A percentile compares a stretch with the other conserved stretches of the same genome.
Conservation (phyloP, 768 basidiomycete genomes). For the Strobilomyces confusus region DNA sequence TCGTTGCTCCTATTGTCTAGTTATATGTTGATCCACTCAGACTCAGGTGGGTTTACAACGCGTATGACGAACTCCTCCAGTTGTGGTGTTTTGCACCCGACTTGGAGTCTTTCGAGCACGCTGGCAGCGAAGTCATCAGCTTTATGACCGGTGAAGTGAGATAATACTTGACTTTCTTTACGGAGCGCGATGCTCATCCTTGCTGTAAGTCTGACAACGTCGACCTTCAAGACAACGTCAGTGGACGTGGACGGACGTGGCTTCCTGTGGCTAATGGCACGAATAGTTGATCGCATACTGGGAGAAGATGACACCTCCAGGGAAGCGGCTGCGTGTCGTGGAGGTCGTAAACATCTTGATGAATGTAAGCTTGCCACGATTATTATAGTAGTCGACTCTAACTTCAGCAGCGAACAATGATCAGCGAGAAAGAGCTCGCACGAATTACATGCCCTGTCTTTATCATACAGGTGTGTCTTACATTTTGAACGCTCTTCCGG, state of each 20-base stretch:
- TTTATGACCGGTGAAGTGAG: conserved; percentile 57
- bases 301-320: conserved; percentile 54
- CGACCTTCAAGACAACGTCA: conserved; percentile 64
- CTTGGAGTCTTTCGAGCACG: conserved; percentile 63
- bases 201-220: conserved; percentile 29
- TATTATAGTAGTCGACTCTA: neutral
- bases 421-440: conserved; percentile 46
- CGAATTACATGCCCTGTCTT: conserved; percentile 59
- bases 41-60: conserved; percentile 53
- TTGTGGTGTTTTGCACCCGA: conserved; percentile 65
- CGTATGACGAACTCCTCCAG: conserved; percentile 61
- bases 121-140: conserved; percentile 53
- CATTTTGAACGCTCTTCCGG: neutral
- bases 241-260: conserved; percentile 17
- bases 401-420: conserved; percentile 47
- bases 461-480: conserved; percentile 55
- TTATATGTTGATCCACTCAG: conserved; percentile 32
- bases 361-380: conserved; percentile 44
- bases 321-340: conserved; percentile 45
- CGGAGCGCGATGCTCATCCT: conserved; percentile 1
- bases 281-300: conserved; percentile 62
- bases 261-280: conserved; percentile 8
- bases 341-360: conserved; percentile 54
- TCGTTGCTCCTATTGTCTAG: neutral
- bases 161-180: conserved; percentile 2